Conservation (phyloP, 768 basidiomycete genomes). For the Rhizopogon vulgaris region DNA sequence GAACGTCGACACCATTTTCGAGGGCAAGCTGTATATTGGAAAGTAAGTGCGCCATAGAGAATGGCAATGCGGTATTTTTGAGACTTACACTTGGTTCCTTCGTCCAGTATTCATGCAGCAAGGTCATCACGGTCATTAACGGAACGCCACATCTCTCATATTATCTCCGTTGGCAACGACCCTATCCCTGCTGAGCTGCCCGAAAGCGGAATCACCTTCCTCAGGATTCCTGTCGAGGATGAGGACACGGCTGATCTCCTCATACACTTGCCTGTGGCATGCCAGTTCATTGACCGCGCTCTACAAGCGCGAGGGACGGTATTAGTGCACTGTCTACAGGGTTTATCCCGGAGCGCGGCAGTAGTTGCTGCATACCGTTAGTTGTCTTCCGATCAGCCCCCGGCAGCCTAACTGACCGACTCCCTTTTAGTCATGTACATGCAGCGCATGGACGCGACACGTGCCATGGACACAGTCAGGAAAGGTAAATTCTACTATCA, state of each 20-base stretch:
- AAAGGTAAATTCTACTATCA: conserved; percentile 35
- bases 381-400: conserved; percentile 16
- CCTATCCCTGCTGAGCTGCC: conserved; percentile 65
- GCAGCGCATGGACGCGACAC: conserved; percentile 46
- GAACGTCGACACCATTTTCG: conserved; percentile 63
- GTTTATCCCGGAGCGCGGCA: conserved; percentile 59
- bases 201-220: conserved; percentile 61
- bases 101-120: conserved; percentile 58
- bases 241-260: conserved; percentile 65
- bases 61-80: not conserved
- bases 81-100: conserved; percentile 4
- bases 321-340: conserved; percentile 64
- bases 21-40: conserved; percentile 62
- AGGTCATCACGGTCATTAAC: conserved; percentile 64
- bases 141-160: conserved; percentile 73
- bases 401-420: conserved; percentile 8
- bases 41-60: conserved; percentile 47
- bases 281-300: conserved; percentile 61
- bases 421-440: conserved; percentile 57
- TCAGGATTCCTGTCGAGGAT: conserved; percentile 67
- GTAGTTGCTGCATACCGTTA: conserved; percentile 75
- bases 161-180: conserved; percentile 72
- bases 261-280: conserved; percentile 59
- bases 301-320: conserved; percentile 52
- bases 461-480: conserved; percentile 57